Evolutionary conservation across 2,329 filamentous ascomycete species (phyloP).

Genomic region (Cladosporium sp.): DNA sequence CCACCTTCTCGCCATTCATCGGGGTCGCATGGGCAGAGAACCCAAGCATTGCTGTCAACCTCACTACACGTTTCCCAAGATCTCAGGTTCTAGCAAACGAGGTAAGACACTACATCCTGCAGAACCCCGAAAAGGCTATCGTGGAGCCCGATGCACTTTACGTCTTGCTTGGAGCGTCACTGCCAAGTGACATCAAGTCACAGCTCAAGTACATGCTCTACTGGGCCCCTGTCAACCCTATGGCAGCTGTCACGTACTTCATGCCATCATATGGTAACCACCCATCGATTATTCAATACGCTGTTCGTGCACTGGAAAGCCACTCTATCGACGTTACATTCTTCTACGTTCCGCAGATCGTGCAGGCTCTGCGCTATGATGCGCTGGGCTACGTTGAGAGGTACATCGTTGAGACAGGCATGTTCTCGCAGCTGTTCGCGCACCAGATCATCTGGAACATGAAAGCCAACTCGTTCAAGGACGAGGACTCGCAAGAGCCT

Average conservation of each 20-base stretch:
- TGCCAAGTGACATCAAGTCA: constrained; percentile 77
- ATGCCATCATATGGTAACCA: constrained; percentile 87
- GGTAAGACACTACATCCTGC: constrained; percentile 76
- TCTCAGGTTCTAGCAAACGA: constrained; percentile 72
- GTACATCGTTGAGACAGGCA: constrained; percentile 95
- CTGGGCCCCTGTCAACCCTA: constrained; percentile 90
- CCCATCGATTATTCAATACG: constrained; percentile 92
- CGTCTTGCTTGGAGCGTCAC: constrained; percentile 72
- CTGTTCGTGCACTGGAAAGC: constrained; percentile 89
- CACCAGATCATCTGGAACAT: constrained; percentile 99
- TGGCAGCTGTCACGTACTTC: constrained; percentile 92
- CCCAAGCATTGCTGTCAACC: constrained; percentile 82
- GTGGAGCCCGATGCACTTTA: constrained; percentile 80
- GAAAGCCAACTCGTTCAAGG: constrained; percentile 98
- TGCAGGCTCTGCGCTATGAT: constrained; percentile 93
- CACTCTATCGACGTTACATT: constrained; percentile 97
- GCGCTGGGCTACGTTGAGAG: constrained; percentile 89
- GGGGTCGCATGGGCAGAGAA: constrained; percentile 85
- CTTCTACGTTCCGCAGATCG: constrained; percentile 98
- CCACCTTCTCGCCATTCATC: constrained; percentile 56
- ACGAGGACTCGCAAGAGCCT: constrained; percentile 87
- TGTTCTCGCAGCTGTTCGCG: constrained; percentile 96
- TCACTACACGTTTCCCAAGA: constrained; percentile 72
- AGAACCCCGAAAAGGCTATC: constrained; percentile 80
- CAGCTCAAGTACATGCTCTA: constrained; percentile 93